phyloP scores from a whole-genome alignment of 257 asterid species.

The Gynochthodes officinalis region DNA sequence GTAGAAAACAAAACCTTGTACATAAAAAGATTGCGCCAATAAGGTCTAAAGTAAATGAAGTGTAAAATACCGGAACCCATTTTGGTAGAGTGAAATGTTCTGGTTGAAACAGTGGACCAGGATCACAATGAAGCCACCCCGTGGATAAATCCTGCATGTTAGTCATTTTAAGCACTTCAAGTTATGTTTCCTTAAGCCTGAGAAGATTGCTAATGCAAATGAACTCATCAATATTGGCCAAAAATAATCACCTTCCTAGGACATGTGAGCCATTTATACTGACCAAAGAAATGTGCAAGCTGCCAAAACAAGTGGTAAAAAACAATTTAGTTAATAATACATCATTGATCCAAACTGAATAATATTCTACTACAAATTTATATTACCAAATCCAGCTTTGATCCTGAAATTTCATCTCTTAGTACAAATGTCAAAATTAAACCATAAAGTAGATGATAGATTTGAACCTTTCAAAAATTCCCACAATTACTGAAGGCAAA shows the following conservation, averaged over 20 bases:
- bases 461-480: not conserved
- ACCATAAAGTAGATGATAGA: not conserved
- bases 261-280: slow-evolving; percentile 89
- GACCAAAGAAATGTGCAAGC: slow-evolving; percentile 87
- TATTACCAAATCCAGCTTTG: not conserved
- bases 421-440: not conserved
- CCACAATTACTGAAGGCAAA: not conserved
- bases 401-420: not conserved
- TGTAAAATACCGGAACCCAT: slow-evolving; percentile 66
- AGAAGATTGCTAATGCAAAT: slow-evolving; percentile 8
- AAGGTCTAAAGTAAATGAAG: not conserved
- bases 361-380: not conserved
- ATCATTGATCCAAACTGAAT: not conserved
- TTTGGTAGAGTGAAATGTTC: slow-evolving; percentile 60
- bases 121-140: slow-evolving; percentile 96
- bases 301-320: slow-evolving; percentile 31
- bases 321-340: slow-evolving; percentile 7
- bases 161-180: slow-evolving; percentile 13
- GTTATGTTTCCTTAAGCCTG: slow-evolving; percentile 14
- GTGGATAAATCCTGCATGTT: slow-evolving; percentile 77
- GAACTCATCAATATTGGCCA: slow-evolving; percentile 11
- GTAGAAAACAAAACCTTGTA: not conserved
- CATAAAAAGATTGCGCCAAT: not conserved
- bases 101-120: slow-evolving; percentile 79
- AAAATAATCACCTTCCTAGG: slow-evolving; percentile 76